Evolutionary conservation across 1,284 basidiomycete genomes (phyloP).

Genomic region (Ganoderma multipileum): DNA sequence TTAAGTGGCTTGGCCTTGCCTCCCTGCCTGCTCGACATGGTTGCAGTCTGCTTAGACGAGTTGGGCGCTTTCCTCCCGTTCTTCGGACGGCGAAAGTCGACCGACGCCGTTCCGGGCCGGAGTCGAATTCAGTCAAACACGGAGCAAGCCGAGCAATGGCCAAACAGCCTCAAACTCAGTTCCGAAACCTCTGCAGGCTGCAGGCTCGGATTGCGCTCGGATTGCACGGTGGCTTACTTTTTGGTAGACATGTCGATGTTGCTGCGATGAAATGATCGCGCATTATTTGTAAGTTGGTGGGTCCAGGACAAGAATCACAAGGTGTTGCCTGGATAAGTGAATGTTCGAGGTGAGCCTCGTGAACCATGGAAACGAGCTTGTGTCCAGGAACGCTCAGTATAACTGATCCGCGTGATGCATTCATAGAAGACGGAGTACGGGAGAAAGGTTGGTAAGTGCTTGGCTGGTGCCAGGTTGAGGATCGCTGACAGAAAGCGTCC

Average conservation of each 20-base stretch:
- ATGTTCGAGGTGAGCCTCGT: background rate
- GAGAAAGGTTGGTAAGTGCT: background rate
- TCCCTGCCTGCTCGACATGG: slow-evolving; percentile 78
- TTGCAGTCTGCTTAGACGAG: slow-evolving; percentile 15
- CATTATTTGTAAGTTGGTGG: background rate
- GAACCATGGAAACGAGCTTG: slow-evolving; percentile 20
- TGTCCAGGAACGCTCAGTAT: slow-evolving; percentile 20
- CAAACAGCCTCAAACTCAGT: too few species aligned
- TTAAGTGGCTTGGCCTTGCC: slow-evolving; percentile 83
- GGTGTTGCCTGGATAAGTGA: background rate
- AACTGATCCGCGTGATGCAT: slow-evolving; percentile 2
- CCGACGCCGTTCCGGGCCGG: background rate
- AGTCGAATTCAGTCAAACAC: background rate
- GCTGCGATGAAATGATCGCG: background rate
- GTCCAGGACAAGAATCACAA: background rate
- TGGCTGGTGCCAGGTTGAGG: background rate
- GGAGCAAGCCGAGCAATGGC: background rate
- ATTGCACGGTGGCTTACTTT: too few species aligned
- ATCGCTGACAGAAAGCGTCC: background rate
- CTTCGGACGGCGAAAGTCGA: background rate
- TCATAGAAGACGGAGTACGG: too few species aligned
- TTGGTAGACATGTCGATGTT: background rate
- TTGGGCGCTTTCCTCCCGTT: slow-evolving; percentile 3
- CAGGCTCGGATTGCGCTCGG: too few species aligned
- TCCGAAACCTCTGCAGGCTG: too few species aligned